Percentiles rank a stretch among this genome's conserved stretches.
phyloP scores from a whole-genome alignment of 2,329 filamentous ascomycete species.

The Alternaria sp. region DNA sequence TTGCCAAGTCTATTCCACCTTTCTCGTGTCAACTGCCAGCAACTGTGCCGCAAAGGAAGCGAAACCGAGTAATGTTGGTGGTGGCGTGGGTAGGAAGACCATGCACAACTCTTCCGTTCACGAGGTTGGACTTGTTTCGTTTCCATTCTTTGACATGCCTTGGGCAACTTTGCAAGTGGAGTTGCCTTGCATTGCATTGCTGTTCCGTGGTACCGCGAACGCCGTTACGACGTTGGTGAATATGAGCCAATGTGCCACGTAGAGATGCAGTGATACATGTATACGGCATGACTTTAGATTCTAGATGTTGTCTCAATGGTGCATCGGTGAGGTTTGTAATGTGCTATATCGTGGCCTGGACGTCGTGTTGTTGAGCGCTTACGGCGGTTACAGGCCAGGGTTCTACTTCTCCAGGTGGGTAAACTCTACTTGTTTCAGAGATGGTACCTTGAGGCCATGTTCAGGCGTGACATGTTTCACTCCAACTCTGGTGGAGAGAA shows the following conservation, averaged over 20 bases:
- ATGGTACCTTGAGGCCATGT: background rate
- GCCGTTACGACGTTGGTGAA: background rate
- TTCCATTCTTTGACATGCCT: background rate
- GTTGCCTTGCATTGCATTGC: conserved; percentile 5
- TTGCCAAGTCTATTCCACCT: background rate
- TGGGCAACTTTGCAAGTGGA: background rate
- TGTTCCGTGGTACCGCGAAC: background rate
- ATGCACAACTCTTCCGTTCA: conserved; percentile 2
- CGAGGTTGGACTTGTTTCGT: background rate
- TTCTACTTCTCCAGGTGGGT: background rate
- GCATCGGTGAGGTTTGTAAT: background rate
- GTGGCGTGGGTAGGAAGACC: background rate
- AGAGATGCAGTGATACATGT: background rate
- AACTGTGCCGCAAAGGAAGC: conserved; percentile 5
- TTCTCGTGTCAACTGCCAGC: background rate
- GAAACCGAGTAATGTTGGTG: conserved; percentile 5
- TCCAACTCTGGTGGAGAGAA: background rate
- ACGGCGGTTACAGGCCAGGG: background rate
- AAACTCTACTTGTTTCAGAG: conserved; percentile 1
- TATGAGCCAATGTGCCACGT: background rate
- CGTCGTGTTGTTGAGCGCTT: background rate
- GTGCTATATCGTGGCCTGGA: background rate
- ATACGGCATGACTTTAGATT: background rate
- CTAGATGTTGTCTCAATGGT: too few relatives aligned
- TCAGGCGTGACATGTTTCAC: conserved; percentile 8